These are phyloP conservation scores for Naganishia friedmannii DNA, from an alignment of 768 basidiomycete species.

Conservation along the genomic window DNA sequence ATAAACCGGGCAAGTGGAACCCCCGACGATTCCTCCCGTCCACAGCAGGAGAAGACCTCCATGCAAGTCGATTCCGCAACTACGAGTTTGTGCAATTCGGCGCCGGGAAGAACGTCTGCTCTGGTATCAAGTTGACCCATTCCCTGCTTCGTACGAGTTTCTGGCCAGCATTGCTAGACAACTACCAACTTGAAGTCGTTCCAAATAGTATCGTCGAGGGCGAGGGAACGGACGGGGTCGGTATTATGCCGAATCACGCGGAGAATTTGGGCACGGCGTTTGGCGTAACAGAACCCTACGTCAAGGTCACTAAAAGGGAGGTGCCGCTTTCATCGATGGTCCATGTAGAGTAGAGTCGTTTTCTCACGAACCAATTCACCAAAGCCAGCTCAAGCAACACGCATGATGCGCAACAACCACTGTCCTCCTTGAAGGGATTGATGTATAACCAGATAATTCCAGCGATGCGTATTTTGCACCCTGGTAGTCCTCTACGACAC, in stretches of 20 bases:
- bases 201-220: not conserved
- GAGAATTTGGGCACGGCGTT: not conserved
- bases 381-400: too few relatives aligned
- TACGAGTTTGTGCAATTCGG: conserved; percentile 1
- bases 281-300: not conserved
- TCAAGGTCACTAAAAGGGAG: conserved; percentile 54
- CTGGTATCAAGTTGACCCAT: not conserved
- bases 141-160: not conserved
- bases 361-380: too few relatives aligned
- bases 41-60: too few relatives aligned
- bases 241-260: not conserved
- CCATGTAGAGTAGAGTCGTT: too few relatives aligned
- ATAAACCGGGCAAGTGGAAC: not conserved
- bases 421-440: too few relatives aligned
- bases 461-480: too few relatives aligned
- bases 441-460: too few relatives aligned
- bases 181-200: not conserved
- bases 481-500: too few relatives aligned
- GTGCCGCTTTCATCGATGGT: conserved; percentile 41
- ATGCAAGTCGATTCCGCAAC: not conserved
- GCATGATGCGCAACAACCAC: too few relatives aligned
- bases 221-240: not conserved
- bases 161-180: conserved; percentile 1
- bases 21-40: not conserved
- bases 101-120: not conserved